A percentile compares a stretch with the other conserved stretches of the same genome.
Conservation (phyloP, 2,329 filamentous ascomycete genomes). For the Fusarium coffeatum region DNA sequence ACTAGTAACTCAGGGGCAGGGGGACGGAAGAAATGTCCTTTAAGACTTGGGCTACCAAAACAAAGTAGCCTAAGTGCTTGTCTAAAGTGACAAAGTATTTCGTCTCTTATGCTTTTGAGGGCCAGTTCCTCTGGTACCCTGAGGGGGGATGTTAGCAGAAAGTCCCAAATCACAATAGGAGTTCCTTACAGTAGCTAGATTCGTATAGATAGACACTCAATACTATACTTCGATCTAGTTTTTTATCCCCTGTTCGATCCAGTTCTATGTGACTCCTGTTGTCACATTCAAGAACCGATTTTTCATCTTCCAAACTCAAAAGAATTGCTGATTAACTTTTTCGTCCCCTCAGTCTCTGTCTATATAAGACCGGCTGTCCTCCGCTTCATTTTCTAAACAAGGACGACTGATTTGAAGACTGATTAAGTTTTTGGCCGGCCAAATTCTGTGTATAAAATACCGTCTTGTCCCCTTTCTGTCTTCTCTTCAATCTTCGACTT, state of each 20-base stretch:
- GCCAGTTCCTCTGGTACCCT: too few species aligned
- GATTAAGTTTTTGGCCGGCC: not conserved
- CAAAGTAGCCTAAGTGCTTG: too few species aligned
- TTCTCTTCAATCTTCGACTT: not conserved
- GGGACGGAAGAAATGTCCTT: not conserved
- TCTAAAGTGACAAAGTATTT: too few species aligned
- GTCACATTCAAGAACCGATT: not conserved
- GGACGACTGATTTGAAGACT: not conserved
- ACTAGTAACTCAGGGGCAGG: not conserved
- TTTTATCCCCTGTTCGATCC: not conserved
- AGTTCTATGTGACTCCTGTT: not conserved
- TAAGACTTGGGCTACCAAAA: too few species aligned
- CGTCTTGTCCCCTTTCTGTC: not conserved
- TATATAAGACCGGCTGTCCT: too few species aligned
- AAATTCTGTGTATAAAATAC: not conserved
- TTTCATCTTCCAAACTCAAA: too few species aligned
- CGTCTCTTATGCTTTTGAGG: too few species aligned
- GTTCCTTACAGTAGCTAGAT: too few species aligned
- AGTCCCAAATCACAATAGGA: too few species aligned
- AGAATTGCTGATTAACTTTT: too few species aligned
- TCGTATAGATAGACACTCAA: not conserved
- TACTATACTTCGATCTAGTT: not conserved
- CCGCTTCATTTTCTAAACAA: not conserved
- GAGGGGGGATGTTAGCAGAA: too few species aligned
- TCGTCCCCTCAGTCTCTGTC: too few species aligned